Evolutionary conservation across 2,329 filamentous ascomycete species (phyloP).

Genomic region (Cercospora brassicicola): DNA sequence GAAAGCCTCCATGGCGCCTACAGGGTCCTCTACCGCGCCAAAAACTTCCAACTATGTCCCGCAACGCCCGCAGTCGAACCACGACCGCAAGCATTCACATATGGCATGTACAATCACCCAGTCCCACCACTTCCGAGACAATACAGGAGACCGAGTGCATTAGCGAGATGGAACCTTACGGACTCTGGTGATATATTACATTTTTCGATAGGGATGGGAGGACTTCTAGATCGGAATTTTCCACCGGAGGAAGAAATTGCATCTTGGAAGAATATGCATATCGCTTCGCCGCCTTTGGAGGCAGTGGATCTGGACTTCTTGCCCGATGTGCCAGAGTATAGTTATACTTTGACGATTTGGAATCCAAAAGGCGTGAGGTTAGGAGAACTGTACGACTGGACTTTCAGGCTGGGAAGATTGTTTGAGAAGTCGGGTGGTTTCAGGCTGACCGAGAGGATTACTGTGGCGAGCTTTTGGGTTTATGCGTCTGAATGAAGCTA

Average conservation of each 20-base stretch:
- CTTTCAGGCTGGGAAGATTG: conserved; percentile 13
- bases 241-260: background rate
- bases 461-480: conserved; percentile 5
- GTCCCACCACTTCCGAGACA: background rate
- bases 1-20: conserved; percentile 3
- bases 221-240: background rate
- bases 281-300: conserved; percentile 13
- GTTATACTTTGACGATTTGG: conserved; percentile 8
- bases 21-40: background rate
- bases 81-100: background rate
- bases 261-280: conserved; percentile 16
- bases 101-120: background rate
- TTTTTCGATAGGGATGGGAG: conserved; percentile 15
- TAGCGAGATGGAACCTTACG: background rate
- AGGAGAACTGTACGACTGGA: conserved; percentile 21
- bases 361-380: conserved; percentile 16
- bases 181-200: conserved; percentile 10
- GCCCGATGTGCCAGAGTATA: conserved; percentile 2
- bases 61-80: background rate
- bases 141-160: background rate
- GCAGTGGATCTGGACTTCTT: conserved; percentile 16
- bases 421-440: conserved; percentile 4
- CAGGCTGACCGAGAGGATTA: background rate
- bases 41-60: background rate
- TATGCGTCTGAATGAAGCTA: background rate